phyloP scores from a whole-genome alignment of 306 rosid species.

The Cicer bijugum region DNA sequence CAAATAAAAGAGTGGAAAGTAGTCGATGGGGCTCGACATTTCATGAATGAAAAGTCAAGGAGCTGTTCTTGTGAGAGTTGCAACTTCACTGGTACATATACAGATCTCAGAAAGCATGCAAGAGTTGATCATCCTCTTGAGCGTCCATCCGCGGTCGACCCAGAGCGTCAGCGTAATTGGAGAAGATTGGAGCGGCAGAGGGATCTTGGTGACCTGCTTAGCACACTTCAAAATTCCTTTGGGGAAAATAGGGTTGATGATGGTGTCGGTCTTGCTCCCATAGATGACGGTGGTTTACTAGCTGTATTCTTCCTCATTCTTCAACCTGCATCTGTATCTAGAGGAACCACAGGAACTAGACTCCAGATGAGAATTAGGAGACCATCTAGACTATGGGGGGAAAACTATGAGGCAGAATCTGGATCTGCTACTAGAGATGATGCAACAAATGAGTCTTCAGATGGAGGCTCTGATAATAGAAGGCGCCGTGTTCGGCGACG shows the following conservation, averaged over 20 bases:
- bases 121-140: constrained; percentile 84
- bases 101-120: constrained; percentile 95
- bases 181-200: constrained; percentile 93
- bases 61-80: constrained; percentile 92
- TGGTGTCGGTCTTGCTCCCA: constrained; percentile 60
- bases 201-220: constrained; percentile 90
- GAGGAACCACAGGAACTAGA: constrained; percentile 70
- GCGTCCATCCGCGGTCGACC: constrained; percentile 91
- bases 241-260: constrained; percentile 82
- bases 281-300: constrained; percentile 82
- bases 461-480: constrained; percentile 71
- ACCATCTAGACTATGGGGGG: constrained; percentile 80
- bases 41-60: constrained; percentile 89
- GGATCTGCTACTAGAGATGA: constrained; percentile 77
- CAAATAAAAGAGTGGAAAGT: constrained; percentile 82
- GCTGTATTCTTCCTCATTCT: constrained; percentile 87
- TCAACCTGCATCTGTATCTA: constrained; percentile 78
- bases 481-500: constrained; percentile 67
- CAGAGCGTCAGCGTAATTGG: constrained; percentile 90
- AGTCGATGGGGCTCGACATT: constrained; percentile 79
- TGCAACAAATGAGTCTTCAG: constrained; percentile 79
- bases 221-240: constrained; percentile 87
- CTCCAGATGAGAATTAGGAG: constrained; percentile 81
- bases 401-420: constrained; percentile 77
- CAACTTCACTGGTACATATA: constrained; percentile 74